Base-by-base conservation (phyloP, 148 eudicot genomes). In the Chenopodium formosanum region DNA sequence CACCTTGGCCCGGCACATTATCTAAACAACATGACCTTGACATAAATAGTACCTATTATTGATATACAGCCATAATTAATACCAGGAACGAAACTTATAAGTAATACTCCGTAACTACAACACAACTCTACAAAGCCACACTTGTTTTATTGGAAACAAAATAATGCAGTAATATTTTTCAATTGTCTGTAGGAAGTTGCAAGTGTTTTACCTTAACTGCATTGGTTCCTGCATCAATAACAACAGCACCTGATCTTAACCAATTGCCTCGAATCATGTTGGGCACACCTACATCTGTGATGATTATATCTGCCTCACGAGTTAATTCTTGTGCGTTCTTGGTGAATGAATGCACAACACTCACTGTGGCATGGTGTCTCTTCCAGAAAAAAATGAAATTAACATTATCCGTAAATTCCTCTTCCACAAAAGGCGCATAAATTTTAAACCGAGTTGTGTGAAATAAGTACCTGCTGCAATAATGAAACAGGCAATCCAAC, bases 311-410 rank as follows among this genome's bases (percentile, higher is more conserved):
- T 74, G 91, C 91, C 77, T 83, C 85, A 58, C 86, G 68, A 11
- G 92, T 90, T 64, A 88, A 14, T 22, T 85, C 79, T 70, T 90
- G 85, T 2, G 90, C 91, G 63, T 90, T 87, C 73, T 81, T 80
- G 69, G 91, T 88, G 84, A 85, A 85, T 73, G 89, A 83, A 87
- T 90, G 88, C 50, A 90, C 82, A 25, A 88, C 82, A 76, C 86
- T 88, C 74, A 90, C 92, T 8, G 91, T 88, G 58, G 92, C 89
- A 31, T 84, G 82, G 80, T 90, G 87, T 77, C 90, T 90, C 91
- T 90, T 90, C 84, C 71, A 66, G 25, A 52, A 63, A 52, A 63
- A 77, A 77, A 53, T 80, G 31, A n/a, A 83, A 73, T 68, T 16
- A 86, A 65, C 25, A 78, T 73, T 37, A 68, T 31, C 76, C 23